A percentile compares a stretch with the other conserved stretches of the same genome.
Evolutionary conservation across 208 protist genomes (phyloP).

Genomic region (Trichomonas vaginalis): DNA sequence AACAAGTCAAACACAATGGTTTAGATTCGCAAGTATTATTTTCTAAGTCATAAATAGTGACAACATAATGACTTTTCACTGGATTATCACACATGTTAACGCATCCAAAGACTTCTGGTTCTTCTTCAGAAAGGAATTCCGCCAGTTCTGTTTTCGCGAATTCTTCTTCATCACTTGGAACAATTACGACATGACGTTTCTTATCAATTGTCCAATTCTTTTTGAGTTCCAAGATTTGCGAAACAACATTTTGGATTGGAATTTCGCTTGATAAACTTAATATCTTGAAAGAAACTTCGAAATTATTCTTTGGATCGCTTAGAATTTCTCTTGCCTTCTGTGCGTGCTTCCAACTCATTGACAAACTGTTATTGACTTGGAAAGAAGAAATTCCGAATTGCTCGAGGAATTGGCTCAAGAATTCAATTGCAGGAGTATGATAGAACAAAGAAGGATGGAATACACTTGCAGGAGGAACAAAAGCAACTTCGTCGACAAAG

Average conservation of each 20-base stretch:
- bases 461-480: background rate
- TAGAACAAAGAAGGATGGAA: background rate
- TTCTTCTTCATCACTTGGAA: background rate
- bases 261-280: background rate
- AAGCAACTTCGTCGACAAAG: background rate
- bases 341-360: background rate
- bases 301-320: background rate
- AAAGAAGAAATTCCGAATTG: background rate
- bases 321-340: background rate
- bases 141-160: background rate
- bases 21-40: background rate
- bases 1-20: background rate
- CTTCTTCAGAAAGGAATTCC: background rate
- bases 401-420: background rate
- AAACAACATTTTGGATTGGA: background rate
- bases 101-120: background rate
- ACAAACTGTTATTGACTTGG: background rate
- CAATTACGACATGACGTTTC: background rate
- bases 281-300: background rate
- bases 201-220: background rate
- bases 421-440: background rate
- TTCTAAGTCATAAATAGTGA: background rate
- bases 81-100: background rate
- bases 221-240: too few species aligned
- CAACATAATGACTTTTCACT: background rate